Base-by-base conservation (phyloP, 495 filamentous ascomycete genomes). In the Neurospora hispaniola region DNA sequence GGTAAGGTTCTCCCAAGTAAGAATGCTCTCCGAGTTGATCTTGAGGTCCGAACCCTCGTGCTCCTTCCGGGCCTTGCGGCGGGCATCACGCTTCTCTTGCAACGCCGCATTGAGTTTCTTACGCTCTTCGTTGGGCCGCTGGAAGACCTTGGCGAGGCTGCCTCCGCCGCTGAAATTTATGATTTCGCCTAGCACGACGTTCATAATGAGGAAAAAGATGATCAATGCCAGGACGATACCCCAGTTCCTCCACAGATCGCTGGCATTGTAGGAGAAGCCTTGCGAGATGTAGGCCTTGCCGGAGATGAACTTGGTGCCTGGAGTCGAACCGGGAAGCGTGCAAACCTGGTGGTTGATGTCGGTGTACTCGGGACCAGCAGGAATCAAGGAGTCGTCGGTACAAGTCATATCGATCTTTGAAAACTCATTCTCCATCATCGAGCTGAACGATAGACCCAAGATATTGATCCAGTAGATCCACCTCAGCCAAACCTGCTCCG, bases 351-450 rank as follows among this genome's bases (percentile, higher is more conserved):
- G 84, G 44, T 85, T 83, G 78, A 92, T 88, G 72, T 93, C 83
- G 74, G 78, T 80, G 75, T 94, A 94, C 0, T 84, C 86, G 31
- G 85, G 84, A 0, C 91, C 91, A 42, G 82, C 84, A 0, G 92
- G 92, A 35, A 94, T 82, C 8, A 94, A 82, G 0, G 89, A 90
- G 27, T 89, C 87, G 31, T 82, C 80, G 0, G 86, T 87, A 73
- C 92, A 94, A 8, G 82, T 88, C 77, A 95, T 80, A 20, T 89
- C 85, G 39, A 90, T 82, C 5, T 84, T 74, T 18, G 84, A 83
- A 77, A 96, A 96, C 79, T 96, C 93, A 74, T 96, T 96, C 74
- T 92, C 89, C 92, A 96, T 95, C 80, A 96, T 75, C 0, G 88
- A 82, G 8, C 89, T 85, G 79, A 96, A 95, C 0, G 89, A 87